Evolutionary conservation across 768 basidiomycete species (phyloP).

Genomic region (Psilocybe subaeruginosa): DNA sequence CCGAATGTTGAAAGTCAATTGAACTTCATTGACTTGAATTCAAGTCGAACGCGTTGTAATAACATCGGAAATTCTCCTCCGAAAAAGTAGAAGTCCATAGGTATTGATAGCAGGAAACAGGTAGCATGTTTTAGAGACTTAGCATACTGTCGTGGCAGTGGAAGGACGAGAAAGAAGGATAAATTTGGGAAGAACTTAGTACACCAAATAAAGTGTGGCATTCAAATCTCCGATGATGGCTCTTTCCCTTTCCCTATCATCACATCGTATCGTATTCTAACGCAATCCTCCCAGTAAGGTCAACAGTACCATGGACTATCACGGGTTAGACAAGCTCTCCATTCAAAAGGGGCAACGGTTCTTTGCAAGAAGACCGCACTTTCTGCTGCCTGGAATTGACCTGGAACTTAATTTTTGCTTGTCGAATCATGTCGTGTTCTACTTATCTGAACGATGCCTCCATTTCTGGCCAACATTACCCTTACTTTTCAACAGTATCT

Average conservation of each 20-base stretch:
- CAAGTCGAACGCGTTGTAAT: neutral
- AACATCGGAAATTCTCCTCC: neutral
- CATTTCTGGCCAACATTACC: neutral
- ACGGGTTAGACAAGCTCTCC: neutral
- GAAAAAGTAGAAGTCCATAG: neutral
- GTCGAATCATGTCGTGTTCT: neutral
- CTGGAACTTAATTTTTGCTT: neutral
- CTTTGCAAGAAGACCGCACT: neutral
- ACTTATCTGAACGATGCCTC: neutral
- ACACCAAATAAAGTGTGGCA: constrained; percentile 9
- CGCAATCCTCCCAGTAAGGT: neutral
- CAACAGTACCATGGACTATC: neutral
- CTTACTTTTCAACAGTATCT: neutral
- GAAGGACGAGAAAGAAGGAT: neutral
- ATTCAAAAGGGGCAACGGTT: neutral
- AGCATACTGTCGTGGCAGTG: neutral
- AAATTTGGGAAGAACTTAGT: constrained; percentile 3
- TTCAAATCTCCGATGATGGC: neutral
- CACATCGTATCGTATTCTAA: neutral
- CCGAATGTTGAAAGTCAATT: neutral
- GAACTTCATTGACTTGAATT: neutral
- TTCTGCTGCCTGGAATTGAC: neutral
- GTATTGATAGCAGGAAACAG: neutral
- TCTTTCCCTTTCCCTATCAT: constrained; percentile 8
- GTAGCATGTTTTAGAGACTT: neutral